These are phyloP conservation scores for Pyronema domesticum DNA, from an alignment of 495 filamentous ascomycete genomes.

Conservation along the genomic window DNA sequence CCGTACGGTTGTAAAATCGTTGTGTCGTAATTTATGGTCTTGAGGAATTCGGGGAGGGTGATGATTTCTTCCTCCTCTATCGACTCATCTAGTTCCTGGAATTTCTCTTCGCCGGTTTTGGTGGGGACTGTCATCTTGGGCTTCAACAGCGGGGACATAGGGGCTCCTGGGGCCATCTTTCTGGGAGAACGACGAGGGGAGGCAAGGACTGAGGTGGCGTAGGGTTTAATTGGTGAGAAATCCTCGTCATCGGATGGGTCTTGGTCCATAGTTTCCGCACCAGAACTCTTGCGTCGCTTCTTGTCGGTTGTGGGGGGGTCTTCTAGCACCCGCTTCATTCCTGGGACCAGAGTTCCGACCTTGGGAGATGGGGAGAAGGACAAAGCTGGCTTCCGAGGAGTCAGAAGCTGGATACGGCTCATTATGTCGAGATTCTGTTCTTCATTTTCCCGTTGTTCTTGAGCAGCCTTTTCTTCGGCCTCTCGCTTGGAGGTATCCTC, in stretches of 20 bases:
- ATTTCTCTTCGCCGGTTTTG: neutral
- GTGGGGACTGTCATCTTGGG: no score
- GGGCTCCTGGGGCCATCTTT: no score
- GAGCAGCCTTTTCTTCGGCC: conserved; percentile 44
- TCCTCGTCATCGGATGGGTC: neutral
- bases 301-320: conserved; percentile 6
- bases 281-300: conserved; percentile 18
- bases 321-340: conserved; percentile 19
- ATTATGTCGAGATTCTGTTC: conserved; percentile 23
- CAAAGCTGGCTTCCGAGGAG: conserved; percentile 19
- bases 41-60: conserved; percentile 77
- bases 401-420: conserved; percentile 18
- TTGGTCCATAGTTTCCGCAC: no score
- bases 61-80: conserved; percentile 37
- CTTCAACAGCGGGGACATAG: no score
- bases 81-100: conserved; percentile 26
- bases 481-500: conserved; percentile 53
- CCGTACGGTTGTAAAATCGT: conserved; percentile 36
- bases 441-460: conserved; percentile 42
- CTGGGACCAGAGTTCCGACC: conserved; percentile 20
- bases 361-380: no score
- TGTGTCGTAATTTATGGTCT: conserved; percentile 90
- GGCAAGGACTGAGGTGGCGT: neutral
- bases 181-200: conserved; percentile 3
- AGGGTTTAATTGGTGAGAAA: no score